Conservation (phyloP, 139 green algal genomes). For the Pseudopediastrum boryanum region DNA sequence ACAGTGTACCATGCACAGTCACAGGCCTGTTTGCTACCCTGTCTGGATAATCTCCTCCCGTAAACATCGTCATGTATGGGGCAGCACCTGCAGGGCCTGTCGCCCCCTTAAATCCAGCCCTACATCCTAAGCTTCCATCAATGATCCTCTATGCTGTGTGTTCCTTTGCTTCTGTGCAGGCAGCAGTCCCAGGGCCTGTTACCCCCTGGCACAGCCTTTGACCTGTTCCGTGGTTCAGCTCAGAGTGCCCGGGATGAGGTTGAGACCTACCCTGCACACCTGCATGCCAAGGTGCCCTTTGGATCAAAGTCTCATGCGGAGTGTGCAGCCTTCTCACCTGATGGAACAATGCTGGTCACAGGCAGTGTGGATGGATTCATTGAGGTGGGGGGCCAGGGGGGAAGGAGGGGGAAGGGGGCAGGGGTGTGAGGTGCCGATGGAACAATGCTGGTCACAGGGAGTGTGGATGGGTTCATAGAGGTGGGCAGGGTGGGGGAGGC, state of each 20-base stretch:
- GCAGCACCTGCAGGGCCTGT: too few relatives aligned
- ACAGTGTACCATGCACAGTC: too few relatives aligned
- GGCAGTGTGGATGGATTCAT: constrained; percentile 97
- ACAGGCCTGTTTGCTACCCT: too few relatives aligned
- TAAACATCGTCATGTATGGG: too few relatives aligned
- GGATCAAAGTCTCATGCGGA: constrained; percentile 73
- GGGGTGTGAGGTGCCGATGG: too few relatives aligned
- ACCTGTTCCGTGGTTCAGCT: constrained; percentile 88
- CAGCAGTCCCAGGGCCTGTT: constrained; percentile 92
- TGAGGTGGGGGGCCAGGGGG: constrained; percentile 79
- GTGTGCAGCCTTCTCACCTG: constrained; percentile 84
- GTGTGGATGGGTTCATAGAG: constrained; percentile 97
- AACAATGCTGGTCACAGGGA: constrained; percentile 88
- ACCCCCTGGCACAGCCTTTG: constrained; percentile 86
- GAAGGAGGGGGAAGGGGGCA: too few relatives aligned
- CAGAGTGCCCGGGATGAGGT: constrained; percentile 84
- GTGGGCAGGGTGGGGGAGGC: too few relatives aligned
- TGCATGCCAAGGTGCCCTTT: constrained; percentile 48
- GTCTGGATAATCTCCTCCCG: too few relatives aligned
- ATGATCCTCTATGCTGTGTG: background rate
- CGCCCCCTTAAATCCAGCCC: too few relatives aligned
- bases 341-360: constrained; percentile 89
- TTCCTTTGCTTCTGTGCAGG: constrained; percentile 47
- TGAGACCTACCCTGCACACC: constrained; percentile 73
- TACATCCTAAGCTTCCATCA: background rate